Percentiles rank a stretch among this genome's conserved stretches.
Evolutionary conservation across 2,329 filamentous ascomycete species (phyloP).

Genomic region (Claviceps fusiformis): DNA sequence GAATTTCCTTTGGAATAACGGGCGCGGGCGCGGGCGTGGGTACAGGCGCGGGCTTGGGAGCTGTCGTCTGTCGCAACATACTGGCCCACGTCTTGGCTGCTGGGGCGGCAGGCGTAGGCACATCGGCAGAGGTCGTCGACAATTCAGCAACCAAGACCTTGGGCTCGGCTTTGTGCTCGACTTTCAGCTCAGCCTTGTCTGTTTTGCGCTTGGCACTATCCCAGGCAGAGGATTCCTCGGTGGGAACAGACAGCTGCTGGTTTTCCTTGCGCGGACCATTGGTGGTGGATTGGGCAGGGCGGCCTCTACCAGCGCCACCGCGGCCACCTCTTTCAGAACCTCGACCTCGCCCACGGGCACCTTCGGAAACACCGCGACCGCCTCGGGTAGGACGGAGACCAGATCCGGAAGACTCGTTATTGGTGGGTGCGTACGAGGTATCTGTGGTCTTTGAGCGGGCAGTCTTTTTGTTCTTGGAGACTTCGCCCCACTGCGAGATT

Average conservation of each 20-base stretch:
- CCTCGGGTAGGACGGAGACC: conserved; percentile 39
- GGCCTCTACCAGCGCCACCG: conserved; percentile 42
- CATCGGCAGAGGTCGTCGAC: conserved; percentile 21
- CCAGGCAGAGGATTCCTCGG: conserved; percentile 50
- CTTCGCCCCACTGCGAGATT: conserved; percentile 74
- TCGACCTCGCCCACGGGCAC: conserved; percentile 47
- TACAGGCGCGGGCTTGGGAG: conserved; percentile 39
- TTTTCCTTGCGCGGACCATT: conserved; percentile 49
- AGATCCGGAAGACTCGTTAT: conserved; percentile 30
- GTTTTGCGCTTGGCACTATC: conserved; percentile 25
- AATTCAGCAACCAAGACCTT: conserved; percentile 19
- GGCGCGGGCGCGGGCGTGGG: conserved; percentile 40
- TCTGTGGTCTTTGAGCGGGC: conserved; percentile 62
- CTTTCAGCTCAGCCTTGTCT: conserved; percentile 21
- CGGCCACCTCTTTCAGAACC: conserved; percentile 50
- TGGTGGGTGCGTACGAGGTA: conserved; percentile 35
- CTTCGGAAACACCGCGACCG: conserved; percentile 47
- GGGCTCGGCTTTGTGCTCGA: conserved; percentile 17
- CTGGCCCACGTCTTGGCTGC: conserved; percentile 58
- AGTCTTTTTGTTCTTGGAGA: conserved; percentile 69
- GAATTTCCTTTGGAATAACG: conserved; percentile 5
- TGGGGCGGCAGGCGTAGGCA: conserved; percentile 25
- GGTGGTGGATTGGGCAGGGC: conserved; percentile 40
- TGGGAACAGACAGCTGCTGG: conserved; percentile 48
- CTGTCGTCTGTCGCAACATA: conserved; percentile 51